Conservation (phyloP, 2,329 filamentous ascomycete species). For the Madurella fahalii region DNA sequence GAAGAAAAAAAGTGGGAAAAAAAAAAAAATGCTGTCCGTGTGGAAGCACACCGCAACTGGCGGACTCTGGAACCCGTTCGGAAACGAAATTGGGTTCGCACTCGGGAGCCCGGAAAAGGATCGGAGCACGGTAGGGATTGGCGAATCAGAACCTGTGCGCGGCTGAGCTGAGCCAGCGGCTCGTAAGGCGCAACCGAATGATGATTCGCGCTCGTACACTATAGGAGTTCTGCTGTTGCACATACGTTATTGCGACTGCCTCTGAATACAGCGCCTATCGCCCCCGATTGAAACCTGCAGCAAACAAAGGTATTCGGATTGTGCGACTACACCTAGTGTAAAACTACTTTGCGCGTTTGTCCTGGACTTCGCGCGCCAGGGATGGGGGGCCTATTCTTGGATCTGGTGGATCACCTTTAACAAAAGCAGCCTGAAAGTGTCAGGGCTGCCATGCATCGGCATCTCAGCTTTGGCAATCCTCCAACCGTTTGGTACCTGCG, state of each 20-base stretch:
- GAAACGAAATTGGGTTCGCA: neutral
- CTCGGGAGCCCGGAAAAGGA: neutral
- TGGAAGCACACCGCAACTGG: neutral
- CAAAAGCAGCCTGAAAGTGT: constrained; percentile 1
- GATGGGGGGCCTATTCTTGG: neutral
- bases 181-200: neutral
- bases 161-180: neutral
- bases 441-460: neutral
- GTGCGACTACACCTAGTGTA: too few species aligned
- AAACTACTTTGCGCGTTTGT: neutral
- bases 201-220: neutral
- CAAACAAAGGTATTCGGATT: too few species aligned
- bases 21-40: neutral
- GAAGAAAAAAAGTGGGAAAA: neutral
- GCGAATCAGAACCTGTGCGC: neutral
- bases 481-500: neutral
- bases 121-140: constrained; percentile 1
- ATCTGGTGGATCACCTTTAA: constrained; percentile 9
- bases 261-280: too few species aligned
- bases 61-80: neutral
- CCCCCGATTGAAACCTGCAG: too few species aligned
- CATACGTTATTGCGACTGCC: too few species aligned
- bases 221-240: too few species aligned
- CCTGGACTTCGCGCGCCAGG: neutral
- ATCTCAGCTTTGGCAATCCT: neutral